Evolutionary conservation across 805 yeast species (phyloP).

Genomic region (Limtongozyma cylindracea): DNA sequence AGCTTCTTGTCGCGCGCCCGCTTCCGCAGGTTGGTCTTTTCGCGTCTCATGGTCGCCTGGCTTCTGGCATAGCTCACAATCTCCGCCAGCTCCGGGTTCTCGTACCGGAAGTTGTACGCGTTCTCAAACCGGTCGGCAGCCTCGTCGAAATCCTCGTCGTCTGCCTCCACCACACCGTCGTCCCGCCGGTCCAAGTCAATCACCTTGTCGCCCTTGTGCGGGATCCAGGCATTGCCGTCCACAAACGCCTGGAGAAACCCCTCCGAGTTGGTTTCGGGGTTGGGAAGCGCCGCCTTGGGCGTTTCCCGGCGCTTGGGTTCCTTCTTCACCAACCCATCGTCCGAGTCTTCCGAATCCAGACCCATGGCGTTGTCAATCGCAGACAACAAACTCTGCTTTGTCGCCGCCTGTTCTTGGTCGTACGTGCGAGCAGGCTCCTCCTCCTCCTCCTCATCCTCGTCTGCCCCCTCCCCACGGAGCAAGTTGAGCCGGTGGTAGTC

Average conservation of each 20-base stretch:
- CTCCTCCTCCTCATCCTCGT: slow-evolving; percentile 21
- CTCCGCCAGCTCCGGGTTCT: slow-evolving; percentile 77
- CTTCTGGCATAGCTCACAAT: slow-evolving; percentile 86
- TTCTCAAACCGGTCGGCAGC: slow-evolving; percentile 80
- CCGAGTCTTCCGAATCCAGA: slow-evolving; percentile 16
- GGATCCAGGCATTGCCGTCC: slow-evolving; percentile 73
- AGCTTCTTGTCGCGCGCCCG: slow-evolving; percentile 53
- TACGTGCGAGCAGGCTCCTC: slow-evolving; percentile 43
- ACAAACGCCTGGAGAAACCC: slow-evolving; percentile 54
- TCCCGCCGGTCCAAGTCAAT: slow-evolving; percentile 23
- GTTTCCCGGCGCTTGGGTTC: slow-evolving; percentile 10
- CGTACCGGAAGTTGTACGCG: slow-evolving; percentile 87
- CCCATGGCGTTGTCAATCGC: slow-evolving; percentile 56
- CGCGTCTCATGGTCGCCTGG: slow-evolving; percentile 78
- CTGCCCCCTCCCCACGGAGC: slow-evolving; percentile 34
- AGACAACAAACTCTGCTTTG: no score
- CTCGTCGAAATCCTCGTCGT: slow-evolving; percentile 73
- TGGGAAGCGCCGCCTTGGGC: slow-evolving; percentile 19
- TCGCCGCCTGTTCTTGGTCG: slow-evolving; percentile 51
- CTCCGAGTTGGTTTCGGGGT: slow-evolving; percentile 27
- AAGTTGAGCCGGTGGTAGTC: slow-evolving; percentile 80
- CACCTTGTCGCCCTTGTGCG: slow-evolving; percentile 34
- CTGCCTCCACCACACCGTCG: no score
- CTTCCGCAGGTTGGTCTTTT: slow-evolving; percentile 49
- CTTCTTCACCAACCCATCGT: slow-evolving; percentile 29